Base-by-base conservation (phyloP, 2,329 filamentous ascomycete genomes). In the Aspergillus aculeatus region DNA sequence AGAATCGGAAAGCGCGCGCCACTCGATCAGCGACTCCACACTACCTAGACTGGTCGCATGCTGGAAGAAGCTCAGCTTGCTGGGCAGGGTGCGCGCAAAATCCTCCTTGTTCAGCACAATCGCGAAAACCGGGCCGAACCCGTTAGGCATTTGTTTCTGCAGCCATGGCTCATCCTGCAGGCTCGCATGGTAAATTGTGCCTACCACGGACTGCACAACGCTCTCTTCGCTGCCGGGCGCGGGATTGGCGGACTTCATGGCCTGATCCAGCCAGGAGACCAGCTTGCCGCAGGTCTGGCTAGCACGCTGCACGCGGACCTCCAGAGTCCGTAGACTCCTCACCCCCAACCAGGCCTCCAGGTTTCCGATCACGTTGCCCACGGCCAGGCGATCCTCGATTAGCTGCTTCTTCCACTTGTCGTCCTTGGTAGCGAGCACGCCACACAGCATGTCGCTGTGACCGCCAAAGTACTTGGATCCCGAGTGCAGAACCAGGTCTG, bases 391-490 rank as follows among this genome's bases (percentile, higher is more conserved):
- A 72, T 99, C 94, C 1, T 75, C 73, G 51, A 82, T 78, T 68
- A 98, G 78, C 23, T 77, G 79, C 41, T 75, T 72, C 23, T 86
- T 74, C 89, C 89, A 90, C 10, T 80, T 80, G 50, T 81, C 69
- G 51, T 78, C 78, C 26, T 83, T 80, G 4, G 92, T 84, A 0
- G 86, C 85, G 35, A 99, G 78, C 16, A 96, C 89, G n/a, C 95
- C 95, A 71, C 91, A 96, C 4, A 99, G 85, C 83, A 98, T 83
- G 77, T 99, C 95, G 65, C 89, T 93, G 78, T 99, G 95, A 0
- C 95, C 95, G 24, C 95, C 95, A 65, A 99, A 86, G 77, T 98
- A 99, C 82, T 98, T 99, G 14, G 93, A 96, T 4, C 92, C 95
- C 52, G 85, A 89, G 77, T 99, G 95, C 90, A 98, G 90, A 31